Conservation (phyloP, 2,329 filamentous ascomycete species). For the Nothophaeocryptopus gaeumannii region DNA sequence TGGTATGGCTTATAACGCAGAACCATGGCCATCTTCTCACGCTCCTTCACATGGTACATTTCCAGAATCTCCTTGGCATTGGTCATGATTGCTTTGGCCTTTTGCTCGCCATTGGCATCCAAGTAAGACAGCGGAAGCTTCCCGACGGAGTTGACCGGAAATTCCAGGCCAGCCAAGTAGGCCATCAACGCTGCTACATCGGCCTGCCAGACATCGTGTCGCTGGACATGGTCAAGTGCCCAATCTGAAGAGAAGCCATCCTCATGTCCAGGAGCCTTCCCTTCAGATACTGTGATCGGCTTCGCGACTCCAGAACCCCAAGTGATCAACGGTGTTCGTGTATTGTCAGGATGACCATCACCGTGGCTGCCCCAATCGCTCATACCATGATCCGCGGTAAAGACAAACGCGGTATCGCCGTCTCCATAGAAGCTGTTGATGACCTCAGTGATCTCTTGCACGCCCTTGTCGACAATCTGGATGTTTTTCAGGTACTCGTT, state of each 20-base stretch:
- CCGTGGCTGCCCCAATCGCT: constrained; percentile 99
- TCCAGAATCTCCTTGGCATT: constrained; percentile 87
- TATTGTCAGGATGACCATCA: constrained; percentile 96
- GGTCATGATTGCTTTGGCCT: constrained; percentile 77
- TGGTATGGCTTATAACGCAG: constrained; percentile 75
- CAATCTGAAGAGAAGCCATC: constrained; percentile 85
- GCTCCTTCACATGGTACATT: constrained; percentile 94
- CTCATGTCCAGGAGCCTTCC: constrained; percentile 76
- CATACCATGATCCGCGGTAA: constrained; percentile 98
- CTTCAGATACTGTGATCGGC: constrained; percentile 58
- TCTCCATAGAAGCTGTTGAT: constrained; percentile 81
- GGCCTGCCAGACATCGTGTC: constrained; percentile 90
- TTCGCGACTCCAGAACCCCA: constrained; percentile 90
- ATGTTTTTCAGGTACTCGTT: constrained; percentile 94
- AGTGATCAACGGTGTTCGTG: constrained; percentile 82
- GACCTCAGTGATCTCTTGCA: constrained; percentile 76
- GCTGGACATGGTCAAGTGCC: constrained; percentile 73
- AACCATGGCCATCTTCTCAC: constrained; percentile 71
- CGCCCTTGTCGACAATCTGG: constrained; percentile 86
- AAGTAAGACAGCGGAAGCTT: constrained; percentile 84
- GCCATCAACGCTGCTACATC: constrained; percentile 96
- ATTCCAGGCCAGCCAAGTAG: constrained; percentile 81
- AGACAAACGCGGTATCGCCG: constrained; percentile 86
- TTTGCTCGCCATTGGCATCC: constrained; percentile 67
- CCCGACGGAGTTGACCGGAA: constrained; percentile 93